These are phyloP conservation scores for Nematocida homosporus DNA, from an alignment of 371 early-diverging fungal genomes.

Conservation along the genomic window DNA sequence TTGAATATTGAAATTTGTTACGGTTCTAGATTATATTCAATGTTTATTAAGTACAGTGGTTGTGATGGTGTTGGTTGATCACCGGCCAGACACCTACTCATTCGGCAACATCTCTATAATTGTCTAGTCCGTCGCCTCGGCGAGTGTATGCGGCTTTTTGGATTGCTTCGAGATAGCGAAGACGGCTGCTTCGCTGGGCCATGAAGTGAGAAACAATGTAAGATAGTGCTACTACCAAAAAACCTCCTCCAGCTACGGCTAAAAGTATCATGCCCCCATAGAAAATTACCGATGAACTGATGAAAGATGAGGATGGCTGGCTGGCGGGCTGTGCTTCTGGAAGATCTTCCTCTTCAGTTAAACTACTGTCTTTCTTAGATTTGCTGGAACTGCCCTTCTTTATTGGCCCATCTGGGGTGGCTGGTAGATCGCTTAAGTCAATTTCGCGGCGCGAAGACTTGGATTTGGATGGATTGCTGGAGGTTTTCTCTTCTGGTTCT, in stretches of 20 bases:
- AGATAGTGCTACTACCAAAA: neutral
- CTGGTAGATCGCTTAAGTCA: no score
- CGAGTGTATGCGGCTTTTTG: neutral
- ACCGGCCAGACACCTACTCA: no score
- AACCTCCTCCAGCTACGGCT: neutral
- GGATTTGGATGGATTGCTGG: neutral
- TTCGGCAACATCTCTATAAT: slow-evolving; percentile 16
- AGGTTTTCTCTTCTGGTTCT: slow-evolving; percentile 13
- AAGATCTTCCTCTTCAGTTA: neutral
- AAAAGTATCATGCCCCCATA: neutral
- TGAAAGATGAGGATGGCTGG: neutral
- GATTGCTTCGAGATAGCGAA: slow-evolving; percentile 24
- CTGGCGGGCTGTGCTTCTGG: neutral
- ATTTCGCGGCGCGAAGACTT: no score
- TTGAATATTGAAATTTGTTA: no score
- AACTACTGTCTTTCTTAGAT: neutral
- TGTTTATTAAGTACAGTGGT: no score
- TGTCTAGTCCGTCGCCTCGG: slow-evolving; percentile 16
- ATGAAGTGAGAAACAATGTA: neutral
- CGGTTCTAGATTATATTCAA: no score
- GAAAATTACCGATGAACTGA: neutral
- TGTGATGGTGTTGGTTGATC: no score
- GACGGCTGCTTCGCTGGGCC: slow-evolving; percentile 1
- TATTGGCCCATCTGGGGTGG: no score
- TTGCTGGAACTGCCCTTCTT: neutral